Percentiles rank a stretch among this genome's conserved stretches.
Conservation (phyloP, 306 rosid species). For the Cucumis melo region DNA sequence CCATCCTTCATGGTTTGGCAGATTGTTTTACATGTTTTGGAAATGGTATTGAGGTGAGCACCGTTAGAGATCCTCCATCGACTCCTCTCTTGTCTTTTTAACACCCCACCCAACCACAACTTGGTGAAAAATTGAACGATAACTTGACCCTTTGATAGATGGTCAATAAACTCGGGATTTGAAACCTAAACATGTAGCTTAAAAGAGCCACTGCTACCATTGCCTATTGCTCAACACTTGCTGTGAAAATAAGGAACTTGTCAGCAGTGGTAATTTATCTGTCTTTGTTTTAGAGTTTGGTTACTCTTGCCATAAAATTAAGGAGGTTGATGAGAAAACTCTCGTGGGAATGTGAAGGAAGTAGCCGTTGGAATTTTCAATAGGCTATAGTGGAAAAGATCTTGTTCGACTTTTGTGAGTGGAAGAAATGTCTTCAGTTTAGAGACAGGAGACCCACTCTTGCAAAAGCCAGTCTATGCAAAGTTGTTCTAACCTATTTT, state of each 20-base stretch:
- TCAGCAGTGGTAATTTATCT: neutral
- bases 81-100: neutral
- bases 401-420: neutral
- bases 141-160: neutral
- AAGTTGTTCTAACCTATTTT: neutral
- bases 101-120: neutral
- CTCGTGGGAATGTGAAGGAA: neutral
- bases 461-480: neutral
- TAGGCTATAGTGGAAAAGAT: neutral
- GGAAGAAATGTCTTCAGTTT: neutral
- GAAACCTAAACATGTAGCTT: neutral
- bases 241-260: neutral
- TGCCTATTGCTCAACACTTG: neutral
- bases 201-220: neutral
- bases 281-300: neutral
- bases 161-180: neutral
- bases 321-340: neutral
- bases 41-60: constrained; percentile 39
- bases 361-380: neutral
- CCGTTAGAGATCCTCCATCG: neutral
- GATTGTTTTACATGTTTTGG: constrained; percentile 53
- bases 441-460: neutral
- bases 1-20: constrained; percentile 54
- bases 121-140: neutral
- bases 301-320: neutral